A percentile compares a stretch with the other conserved stretches of the same genome.
These are phyloP conservation scores for Backusella tarrabulga DNA, from an alignment of 192 early-diverging fungal genomes.

Conservation along the genomic window DNA sequence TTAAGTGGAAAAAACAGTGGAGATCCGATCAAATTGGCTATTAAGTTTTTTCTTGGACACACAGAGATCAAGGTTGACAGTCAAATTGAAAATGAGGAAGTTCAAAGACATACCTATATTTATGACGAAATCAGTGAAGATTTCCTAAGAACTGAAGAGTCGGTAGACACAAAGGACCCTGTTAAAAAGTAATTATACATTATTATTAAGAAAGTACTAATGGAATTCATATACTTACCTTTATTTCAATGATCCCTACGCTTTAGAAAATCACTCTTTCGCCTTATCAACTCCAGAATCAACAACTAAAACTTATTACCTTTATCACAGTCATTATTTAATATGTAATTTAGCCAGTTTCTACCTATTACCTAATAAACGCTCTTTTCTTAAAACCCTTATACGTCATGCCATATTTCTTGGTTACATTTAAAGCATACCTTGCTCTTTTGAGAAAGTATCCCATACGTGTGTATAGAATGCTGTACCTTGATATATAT, in stretches of 20 bases:
- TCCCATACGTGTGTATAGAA: too few relatives aligned
- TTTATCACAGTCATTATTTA: background rate
- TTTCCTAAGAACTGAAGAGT: background rate
- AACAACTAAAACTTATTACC: background rate
- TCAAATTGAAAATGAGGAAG: background rate
- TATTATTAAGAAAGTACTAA: background rate
- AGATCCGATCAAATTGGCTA: background rate
- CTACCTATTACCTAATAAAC: background rate
- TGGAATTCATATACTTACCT: background rate
- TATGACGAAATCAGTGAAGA: background rate
- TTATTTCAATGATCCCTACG: background rate
- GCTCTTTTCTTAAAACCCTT: background rate
- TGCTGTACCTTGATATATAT: too few relatives aligned
- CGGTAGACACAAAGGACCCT: background rate
- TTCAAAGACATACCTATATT: background rate
- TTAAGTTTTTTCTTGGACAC: background rate
- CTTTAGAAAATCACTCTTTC: background rate
- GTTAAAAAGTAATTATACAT: background rate
- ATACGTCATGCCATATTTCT: too few relatives aligned
- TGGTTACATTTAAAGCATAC: too few relatives aligned
- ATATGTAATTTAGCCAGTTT: background rate
- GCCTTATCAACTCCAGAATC: background rate
- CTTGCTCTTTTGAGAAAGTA: too few relatives aligned
- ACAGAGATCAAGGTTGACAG: constrained; percentile 7
- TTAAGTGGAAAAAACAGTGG: background rate